Evolutionary conservation across 2,329 filamentous ascomycete species (phyloP).

Genomic region (Emericellopsis atlantica): DNA sequence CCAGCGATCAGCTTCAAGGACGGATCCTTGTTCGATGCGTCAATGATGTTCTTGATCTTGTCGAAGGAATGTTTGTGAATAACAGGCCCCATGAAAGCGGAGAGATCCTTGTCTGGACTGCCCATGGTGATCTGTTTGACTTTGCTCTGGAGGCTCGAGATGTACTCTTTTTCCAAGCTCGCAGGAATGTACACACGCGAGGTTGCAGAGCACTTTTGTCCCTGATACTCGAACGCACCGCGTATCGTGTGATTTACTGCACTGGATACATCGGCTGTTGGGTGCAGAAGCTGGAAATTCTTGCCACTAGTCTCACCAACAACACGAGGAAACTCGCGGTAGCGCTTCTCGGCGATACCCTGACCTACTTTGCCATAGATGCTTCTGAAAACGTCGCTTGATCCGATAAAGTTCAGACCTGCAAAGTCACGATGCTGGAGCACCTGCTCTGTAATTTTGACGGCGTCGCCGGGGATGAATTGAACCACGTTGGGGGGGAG

Average conservation of each 20-base stretch:
- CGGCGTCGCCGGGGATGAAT: slow-evolving; percentile 21
- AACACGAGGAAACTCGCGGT: slow-evolving; percentile 25
- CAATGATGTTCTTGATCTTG: slow-evolving; percentile 29
- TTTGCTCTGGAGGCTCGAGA: slow-evolving; percentile 9
- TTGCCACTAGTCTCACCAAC: slow-evolving; percentile 38
- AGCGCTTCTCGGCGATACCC: slow-evolving; percentile 9
- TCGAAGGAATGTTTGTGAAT: slow-evolving; percentile 33
- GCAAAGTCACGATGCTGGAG: slow-evolving; percentile 20
- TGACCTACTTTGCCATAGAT: slow-evolving; percentile 15
- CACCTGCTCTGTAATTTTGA: slow-evolving; percentile 15
- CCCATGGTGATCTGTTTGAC: slow-evolving; percentile 12
- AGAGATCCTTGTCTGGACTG: slow-evolving; percentile 16
- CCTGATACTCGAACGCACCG: slow-evolving; percentile 35
- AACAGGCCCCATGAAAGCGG: slow-evolving; percentile 32
- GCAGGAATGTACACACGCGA: slow-evolving; percentile 42
- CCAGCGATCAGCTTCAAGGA: slow-evolving; percentile 29
- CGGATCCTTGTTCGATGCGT: slow-evolving; percentile 26
- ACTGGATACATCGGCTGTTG: slow-evolving; percentile 30
- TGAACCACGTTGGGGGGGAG: slow-evolving; percentile 21
- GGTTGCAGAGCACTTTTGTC: slow-evolving; percentile 38
- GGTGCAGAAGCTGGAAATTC: slow-evolving; percentile 38
- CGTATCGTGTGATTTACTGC: slow-evolving; percentile 32
- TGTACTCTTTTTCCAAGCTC: slow-evolving; percentile 23
- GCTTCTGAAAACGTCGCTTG: slow-evolving; percentile 18
- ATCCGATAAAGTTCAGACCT: slow-evolving; percentile 20